Conservation (phyloP, 2,329 filamentous ascomycete genomes). For the Plenodomus tracheiphilus region DNA sequence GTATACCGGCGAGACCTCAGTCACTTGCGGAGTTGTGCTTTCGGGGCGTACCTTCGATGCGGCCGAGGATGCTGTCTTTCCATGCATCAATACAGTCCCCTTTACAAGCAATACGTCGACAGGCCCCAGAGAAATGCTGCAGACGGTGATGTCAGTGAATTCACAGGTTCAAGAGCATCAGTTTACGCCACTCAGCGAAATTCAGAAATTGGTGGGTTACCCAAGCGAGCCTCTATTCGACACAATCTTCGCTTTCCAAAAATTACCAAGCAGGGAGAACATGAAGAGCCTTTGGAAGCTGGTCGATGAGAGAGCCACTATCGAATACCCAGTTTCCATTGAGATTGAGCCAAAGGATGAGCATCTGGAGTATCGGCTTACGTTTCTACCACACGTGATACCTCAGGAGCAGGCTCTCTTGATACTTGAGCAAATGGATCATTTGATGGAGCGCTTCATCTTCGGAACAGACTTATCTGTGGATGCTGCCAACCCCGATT, state of each 20-base stretch:
- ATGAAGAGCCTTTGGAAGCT: conserved; percentile 59
- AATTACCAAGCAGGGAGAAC: conserved; percentile 43
- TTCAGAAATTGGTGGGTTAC: conserved; percentile 72
- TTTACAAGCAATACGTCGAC: conserved; percentile 61
- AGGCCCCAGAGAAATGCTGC: conserved; percentile 62
- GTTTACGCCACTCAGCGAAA: conserved; percentile 68
- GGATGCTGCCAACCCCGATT: conserved; percentile 41
- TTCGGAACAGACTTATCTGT: conserved; percentile 48
- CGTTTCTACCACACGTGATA: conserved; percentile 65
- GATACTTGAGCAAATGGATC: conserved; percentile 73
- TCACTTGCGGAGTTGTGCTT: conserved; percentile 79
- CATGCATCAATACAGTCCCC: conserved; percentile 81
- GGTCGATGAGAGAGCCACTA: conserved; percentile 66
- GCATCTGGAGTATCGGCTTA: conserved; percentile 65
- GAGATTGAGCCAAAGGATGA: conserved; percentile 68
- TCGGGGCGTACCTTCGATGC: conserved; percentile 70
- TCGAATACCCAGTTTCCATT: conserved; percentile 80
- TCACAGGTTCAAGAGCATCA: conserved; percentile 69
- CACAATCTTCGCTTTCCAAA: conserved; percentile 83
- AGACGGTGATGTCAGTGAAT: conserved; percentile 68
- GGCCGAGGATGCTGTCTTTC: conserved; percentile 67
- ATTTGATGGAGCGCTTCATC: conserved; percentile 63
- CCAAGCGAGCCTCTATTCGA: conserved; percentile 74
- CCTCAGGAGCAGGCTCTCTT: conserved; percentile 69
- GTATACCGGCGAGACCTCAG: conserved; percentile 73